Percentiles rank a stretch among this genome's conserved stretches.
Conservation (phyloP, 164 flowering plant species). For the Taxillus chinensis region DNA sequence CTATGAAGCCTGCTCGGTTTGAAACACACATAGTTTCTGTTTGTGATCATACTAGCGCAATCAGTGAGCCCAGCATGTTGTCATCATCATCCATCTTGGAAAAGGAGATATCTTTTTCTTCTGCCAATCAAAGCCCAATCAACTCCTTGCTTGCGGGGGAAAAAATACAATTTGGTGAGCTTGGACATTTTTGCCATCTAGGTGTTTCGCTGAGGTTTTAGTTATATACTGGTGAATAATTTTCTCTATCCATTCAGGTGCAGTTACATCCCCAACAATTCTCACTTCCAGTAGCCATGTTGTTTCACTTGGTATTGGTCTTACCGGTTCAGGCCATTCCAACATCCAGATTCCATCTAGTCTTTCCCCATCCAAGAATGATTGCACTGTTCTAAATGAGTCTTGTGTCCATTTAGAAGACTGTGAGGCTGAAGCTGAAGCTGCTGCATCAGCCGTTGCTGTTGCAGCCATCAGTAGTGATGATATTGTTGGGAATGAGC, state of each 20-base stretch:
- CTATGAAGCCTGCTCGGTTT: constrained; percentile 68
- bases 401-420: constrained; percentile 50
- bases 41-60: constrained; percentile 35
- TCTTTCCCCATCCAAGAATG: constrained; percentile 38
- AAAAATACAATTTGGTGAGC: constrained; percentile 89
- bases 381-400: constrained; percentile 34
- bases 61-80: constrained; percentile 37
- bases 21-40: constrained; percentile 36
- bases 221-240: neutral
- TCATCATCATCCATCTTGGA: constrained; percentile 48
- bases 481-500: constrained; percentile 47
- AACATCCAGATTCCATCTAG: constrained; percentile 37
- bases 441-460: constrained; percentile 94
- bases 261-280: constrained; percentile 85
- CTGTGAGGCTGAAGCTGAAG: constrained; percentile 78
- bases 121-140: constrained; percentile 51
- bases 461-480: constrained; percentile 83
- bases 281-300: constrained; percentile 54
- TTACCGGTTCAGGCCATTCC: constrained; percentile 44
- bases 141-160: constrained; percentile 91
- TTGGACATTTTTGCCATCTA: constrained; percentile 3
- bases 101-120: constrained; percentile 58
- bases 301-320: constrained; percentile 48
- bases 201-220: no score
- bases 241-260: constrained; percentile 43